Evolutionary conservation across 805 yeast species (phyloP).

Genomic region (Metschnikowia anglica): DNA sequence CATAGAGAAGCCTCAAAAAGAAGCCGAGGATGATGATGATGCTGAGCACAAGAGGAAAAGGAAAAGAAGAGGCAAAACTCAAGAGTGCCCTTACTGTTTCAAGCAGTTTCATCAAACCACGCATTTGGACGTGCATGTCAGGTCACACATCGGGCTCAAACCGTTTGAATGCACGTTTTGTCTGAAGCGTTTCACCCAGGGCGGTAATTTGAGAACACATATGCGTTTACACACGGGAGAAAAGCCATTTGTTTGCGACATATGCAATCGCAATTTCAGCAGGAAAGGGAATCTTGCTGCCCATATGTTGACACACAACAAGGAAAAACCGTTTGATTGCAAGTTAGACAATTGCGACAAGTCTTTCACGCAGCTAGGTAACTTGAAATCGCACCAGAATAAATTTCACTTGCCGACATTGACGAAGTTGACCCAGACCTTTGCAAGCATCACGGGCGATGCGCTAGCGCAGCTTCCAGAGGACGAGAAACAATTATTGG

Average conservation of each 20-base stretch:
- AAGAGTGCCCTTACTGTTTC: slow-evolving; percentile 74
- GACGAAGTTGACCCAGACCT: slow-evolving; percentile 59
- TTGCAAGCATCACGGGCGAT: slow-evolving; percentile 59
- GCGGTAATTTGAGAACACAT: slow-evolving; percentile 87
- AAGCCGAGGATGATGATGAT: slow-evolving; percentile 22
- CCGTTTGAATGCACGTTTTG: slow-evolving; percentile 81
- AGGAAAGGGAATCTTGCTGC: slow-evolving; percentile 92
- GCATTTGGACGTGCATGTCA: slow-evolving; percentile 82
- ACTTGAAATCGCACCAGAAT: slow-evolving; percentile 91
- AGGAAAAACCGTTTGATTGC: slow-evolving; percentile 76
- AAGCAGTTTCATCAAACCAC: slow-evolving; percentile 87
- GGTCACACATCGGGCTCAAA: slow-evolving; percentile 83
- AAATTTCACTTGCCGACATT: slow-evolving; percentile 77
- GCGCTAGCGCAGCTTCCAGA: slow-evolving; percentile 49
- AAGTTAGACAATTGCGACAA: slow-evolving; percentile 79
- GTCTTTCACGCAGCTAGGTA: slow-evolving; percentile 87
- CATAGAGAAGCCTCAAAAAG: slow-evolving; percentile 55
- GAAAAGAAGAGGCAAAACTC: slow-evolving; percentile 46
- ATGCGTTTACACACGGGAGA: slow-evolving; percentile 87
- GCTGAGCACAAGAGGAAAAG: slow-evolving; percentile 22
- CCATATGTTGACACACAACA: slow-evolving; percentile 78
- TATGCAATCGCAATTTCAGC: slow-evolving; percentile 76
- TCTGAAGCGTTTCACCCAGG: slow-evolving; percentile 81
- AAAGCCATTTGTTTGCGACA: slow-evolving; percentile 79
- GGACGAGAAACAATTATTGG: slow-evolving; percentile 65